phyloP scores from a whole-genome alignment of 2,329 filamentous ascomycete genomes.

The Magnaporthales sp. region DNA sequence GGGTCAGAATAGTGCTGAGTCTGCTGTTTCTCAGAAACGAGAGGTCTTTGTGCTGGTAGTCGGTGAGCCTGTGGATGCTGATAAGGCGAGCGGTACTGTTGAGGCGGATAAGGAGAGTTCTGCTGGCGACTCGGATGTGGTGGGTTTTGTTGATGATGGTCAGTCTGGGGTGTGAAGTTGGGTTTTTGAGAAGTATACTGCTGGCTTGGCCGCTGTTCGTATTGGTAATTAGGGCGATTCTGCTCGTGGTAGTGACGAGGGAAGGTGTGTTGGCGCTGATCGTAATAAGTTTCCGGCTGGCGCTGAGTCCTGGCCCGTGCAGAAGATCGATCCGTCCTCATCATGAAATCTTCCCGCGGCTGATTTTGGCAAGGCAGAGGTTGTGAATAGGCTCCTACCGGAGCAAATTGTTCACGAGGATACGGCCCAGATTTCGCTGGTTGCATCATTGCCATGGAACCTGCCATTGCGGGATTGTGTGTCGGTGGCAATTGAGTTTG shows the following conservation, averaged over 20 bases:
- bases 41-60: background rate
- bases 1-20: background rate
- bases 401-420: background rate
- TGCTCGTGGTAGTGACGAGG: background rate
- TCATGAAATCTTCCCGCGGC: constrained; percentile 15
- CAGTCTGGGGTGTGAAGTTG: background rate
- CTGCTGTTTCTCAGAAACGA: background rate
- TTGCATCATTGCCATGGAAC: background rate
- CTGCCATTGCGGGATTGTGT: background rate
- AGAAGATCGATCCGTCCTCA: constrained; percentile 16
- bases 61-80: background rate
- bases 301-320: constrained; percentile 8
- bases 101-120: background rate
- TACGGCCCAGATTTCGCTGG: background rate
- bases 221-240: background rate
- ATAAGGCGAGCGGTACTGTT: background rate
- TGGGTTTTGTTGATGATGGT: background rate
- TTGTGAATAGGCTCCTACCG: background rate
- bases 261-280: background rate
- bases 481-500: constrained; percentile 8
- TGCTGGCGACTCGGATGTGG: background rate
- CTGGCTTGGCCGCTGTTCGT: background rate
- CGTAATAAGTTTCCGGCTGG: background rate
- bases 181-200: background rate
- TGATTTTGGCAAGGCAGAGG: constrained; percentile 9